Evolutionary conservation across 1,284 basidiomycete species (phyloP), one percentile per base, ranked within the genome.

Genomic region (Austroboletus novae-zelandiae): DNA sequence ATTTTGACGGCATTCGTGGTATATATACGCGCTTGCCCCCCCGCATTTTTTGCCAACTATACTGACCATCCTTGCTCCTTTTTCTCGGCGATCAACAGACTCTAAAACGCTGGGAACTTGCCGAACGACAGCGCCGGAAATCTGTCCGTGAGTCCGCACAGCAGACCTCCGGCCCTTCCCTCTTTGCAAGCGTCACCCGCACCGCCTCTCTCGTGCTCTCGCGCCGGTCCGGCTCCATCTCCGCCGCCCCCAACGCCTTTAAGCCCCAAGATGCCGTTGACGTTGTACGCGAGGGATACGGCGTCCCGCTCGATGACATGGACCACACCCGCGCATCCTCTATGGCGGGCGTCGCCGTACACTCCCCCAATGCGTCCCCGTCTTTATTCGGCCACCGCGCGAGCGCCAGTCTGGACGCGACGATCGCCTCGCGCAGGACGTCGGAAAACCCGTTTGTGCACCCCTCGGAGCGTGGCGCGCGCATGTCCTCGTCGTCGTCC

Each of bases 51-150:
- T 14, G 25, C 32, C 31, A 54, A 15, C 29, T 34, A 27, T 10
- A 30, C 48, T 62, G 40, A 64, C 42, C 10, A n/a, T 34, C 35
- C 5, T 17, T 17, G 23, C 45, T 25, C 5, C 7, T 13, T 8
- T 18, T 18, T 25, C 9, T 42, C 14, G 39, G 37, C 23, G 43
- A 37, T 14, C 15, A 40, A 49, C 56, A 91, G 88, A 91, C 81
- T 53, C 73, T 91, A 18, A 75, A 77, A 52, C 77, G 77, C 37
- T 90, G 87, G 89, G 88, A 91, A 57, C 67, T 80, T 40, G 79
- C 79, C 32, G 88, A 91, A 63, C 78, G 84, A 31, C 80, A 81
- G 59, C 77, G 85, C 53, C 78, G 86, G 68, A 85, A 79, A 66
- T 72, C 74, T n/a, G 78, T 75, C 5, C 77, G 86, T 44, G 81